Evolutionary conservation across 2,329 filamentous ascomycete species (phyloP).

Genomic region (Colletotrichum gloeosporioides): DNA sequence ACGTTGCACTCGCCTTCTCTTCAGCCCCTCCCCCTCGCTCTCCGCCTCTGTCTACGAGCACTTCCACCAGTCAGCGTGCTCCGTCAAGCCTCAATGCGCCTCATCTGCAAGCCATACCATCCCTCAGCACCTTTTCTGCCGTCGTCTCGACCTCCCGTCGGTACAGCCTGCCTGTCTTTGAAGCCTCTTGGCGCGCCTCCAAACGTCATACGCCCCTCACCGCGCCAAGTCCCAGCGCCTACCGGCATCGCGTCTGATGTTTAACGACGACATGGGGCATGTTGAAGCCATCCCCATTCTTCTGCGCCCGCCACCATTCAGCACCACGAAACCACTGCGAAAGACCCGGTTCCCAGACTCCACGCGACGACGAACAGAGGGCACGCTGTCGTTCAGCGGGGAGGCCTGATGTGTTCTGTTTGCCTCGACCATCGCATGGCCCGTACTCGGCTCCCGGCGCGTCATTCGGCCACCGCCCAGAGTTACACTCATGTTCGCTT

Average conservation of each 20-base stretch:
- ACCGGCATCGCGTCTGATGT: background rate
- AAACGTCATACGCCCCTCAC: slow-evolving; percentile 1
- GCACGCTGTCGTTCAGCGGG: background rate
- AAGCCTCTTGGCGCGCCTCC: slow-evolving; percentile 8
- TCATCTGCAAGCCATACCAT: background rate
- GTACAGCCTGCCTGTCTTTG: background rate
- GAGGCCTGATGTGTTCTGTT: background rate
- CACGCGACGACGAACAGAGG: background rate
- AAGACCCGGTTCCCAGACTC: background rate
- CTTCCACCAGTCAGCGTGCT: background rate
- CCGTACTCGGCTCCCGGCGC: background rate
- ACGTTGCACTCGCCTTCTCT: background rate
- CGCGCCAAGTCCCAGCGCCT: slow-evolving; percentile 10
- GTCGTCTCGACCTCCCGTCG: slow-evolving; percentile 2
- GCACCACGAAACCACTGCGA: background rate
- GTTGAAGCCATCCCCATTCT: background rate
- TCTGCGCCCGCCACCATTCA: background rate
- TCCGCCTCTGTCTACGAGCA: background rate
- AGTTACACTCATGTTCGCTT: background rate
- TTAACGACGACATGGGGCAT: background rate
- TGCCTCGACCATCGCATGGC: background rate
- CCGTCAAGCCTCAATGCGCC: background rate
- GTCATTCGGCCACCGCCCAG: background rate
- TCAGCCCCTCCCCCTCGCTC: background rate
- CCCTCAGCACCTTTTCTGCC: background rate